phyloP scores from a whole-genome alignment of 805 yeast species.

The Soucietia sequanensis region DNA sequence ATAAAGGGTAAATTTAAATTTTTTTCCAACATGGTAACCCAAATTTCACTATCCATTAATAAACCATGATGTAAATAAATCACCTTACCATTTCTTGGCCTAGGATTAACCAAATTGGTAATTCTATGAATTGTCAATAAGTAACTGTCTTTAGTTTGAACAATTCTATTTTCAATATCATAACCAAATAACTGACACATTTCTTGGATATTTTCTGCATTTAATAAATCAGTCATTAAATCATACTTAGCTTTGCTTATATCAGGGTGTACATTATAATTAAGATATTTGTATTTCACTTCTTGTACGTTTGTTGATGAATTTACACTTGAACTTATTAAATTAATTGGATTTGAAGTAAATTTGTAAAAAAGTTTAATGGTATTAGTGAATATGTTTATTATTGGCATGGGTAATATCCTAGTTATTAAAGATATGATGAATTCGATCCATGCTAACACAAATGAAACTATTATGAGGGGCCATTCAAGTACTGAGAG shows the following conservation, averaged over 20 bases:
- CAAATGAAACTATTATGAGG: slow-evolving; percentile 41
- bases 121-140: slow-evolving; percentile 73
- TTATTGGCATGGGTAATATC: slow-evolving; percentile 44
- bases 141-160: slow-evolving; percentile 75
- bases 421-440: slow-evolving; percentile 43
- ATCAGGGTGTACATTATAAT: slow-evolving; percentile 12
- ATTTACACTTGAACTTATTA: slow-evolving; percentile 11
- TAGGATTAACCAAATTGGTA: slow-evolving; percentile 25
- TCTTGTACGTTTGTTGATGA: slow-evolving; percentile 7
- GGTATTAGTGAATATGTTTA: slow-evolving; percentile 32
- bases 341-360: slow-evolving; percentile 25
- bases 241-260: slow-evolving; percentile 20
- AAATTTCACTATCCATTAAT: slow-evolving; percentile 79
- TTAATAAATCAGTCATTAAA: slow-evolving; percentile 37
- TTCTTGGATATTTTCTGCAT: slow-evolving; percentile 56
- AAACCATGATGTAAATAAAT: slow-evolving; percentile 91
- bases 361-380: slow-evolving; percentile 24
- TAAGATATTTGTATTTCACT: slow-evolving; percentile 22
- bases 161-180: slow-evolving; percentile 70
- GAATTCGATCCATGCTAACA: slow-evolving; percentile 51
- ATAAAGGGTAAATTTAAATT: slow-evolving; percentile 62
- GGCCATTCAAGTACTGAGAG: slow-evolving; percentile 51
- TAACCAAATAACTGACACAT: slow-evolving; percentile 72
- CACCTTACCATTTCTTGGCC: slow-evolving; percentile 34
- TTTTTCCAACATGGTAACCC: slow-evolving; percentile 52